phyloP scores from a whole-genome alignment of 2,329 filamentous ascomycete species.

The Exophiala viscosa region DNA sequence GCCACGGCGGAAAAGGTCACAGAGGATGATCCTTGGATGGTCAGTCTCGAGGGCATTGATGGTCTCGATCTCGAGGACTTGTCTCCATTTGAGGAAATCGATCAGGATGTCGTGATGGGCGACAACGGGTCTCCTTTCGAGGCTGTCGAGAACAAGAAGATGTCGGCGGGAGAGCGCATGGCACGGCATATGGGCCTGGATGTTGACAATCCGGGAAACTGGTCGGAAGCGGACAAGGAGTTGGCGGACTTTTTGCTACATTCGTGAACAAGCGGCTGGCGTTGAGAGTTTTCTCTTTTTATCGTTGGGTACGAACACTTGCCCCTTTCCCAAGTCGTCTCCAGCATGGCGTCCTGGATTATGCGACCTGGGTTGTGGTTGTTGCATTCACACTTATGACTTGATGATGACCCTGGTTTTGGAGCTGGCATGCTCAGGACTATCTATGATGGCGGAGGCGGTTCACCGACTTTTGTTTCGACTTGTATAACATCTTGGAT shows the following conservation, averaged over 20 bases:
- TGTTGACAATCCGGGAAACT: constrained; percentile 18
- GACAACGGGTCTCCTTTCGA: constrained; percentile 18
- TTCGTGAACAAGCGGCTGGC: background rate
- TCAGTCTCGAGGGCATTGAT: constrained; percentile 22
- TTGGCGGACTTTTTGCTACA: constrained; percentile 14
- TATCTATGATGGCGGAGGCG: too few relatives aligned
- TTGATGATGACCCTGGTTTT: too few relatives aligned
- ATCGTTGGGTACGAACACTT: too few relatives aligned
- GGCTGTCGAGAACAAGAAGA: constrained; percentile 14
- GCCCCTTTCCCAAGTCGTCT: too few relatives aligned
- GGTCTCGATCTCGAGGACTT: constrained; percentile 20
- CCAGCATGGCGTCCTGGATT: too few relatives aligned
- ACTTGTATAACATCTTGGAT: too few relatives aligned
- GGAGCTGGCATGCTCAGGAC: too few relatives aligned
- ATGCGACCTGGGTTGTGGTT: too few relatives aligned
- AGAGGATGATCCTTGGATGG: constrained; percentile 21
- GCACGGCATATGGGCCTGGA: constrained; percentile 12
- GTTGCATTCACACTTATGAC: too few relatives aligned
- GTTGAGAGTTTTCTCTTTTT: too few relatives aligned
- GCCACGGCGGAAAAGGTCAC: constrained; percentile 3
- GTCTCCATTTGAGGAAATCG: constrained; percentile 21
- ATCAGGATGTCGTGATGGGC: constrained; percentile 18
- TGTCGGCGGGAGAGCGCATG: constrained; percentile 6
- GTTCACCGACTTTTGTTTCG: too few relatives aligned
- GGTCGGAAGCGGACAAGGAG: constrained; percentile 12